Base-by-base conservation (phyloP, 1,139 yeast species). In the Lipomyces yarrowii region DNA sequence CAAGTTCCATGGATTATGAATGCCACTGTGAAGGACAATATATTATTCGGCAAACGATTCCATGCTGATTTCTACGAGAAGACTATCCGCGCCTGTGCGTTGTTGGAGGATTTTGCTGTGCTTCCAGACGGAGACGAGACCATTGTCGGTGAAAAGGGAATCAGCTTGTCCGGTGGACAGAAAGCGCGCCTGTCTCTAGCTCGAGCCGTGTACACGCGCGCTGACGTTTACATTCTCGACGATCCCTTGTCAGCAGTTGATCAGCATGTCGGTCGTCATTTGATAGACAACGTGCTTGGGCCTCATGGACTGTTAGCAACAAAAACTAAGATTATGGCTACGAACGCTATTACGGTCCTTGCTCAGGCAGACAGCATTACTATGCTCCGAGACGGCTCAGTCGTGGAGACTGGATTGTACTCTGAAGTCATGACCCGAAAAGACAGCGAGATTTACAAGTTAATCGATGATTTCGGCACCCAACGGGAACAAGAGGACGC, bases 1-100 rank as follows among this genome's bases (percentile, higher is more conserved):
- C 99, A 94, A 78, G 82, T 84, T 18, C 87, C 98, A 2, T 94
- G 98, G 98, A 91, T 94, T 69, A 91, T 91, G 91, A 94, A 94
- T 75, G 97, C 96, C 59, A 82, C 96, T 6, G 92, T 94, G n/a
- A 89, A 87, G 72, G 98, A 93, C 46, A 94, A 94, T 74, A 90
- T 94, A 74, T 77, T 92, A 70, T 94, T 94, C 79, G 98, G 98
- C 48, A 90, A 90, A 77, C 87, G 86, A 74, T 90, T 82, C 74
- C 98, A 94, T 73, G 86, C 90, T n/a, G 87, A 82, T 23, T 91
- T 91, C 71, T 94, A 94, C 77, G 84, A 88, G 39, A 84, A 84
- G 72, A 92, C 97, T 1, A 80, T 94, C 65, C 86, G 85, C 67
- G 97, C 98, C 0, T 94, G 99, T 82, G 97, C 97, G 3, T 83